phyloP scores from a whole-genome alignment of 352 stramenopile genomes.

The Phytophthora europaea region DNA sequence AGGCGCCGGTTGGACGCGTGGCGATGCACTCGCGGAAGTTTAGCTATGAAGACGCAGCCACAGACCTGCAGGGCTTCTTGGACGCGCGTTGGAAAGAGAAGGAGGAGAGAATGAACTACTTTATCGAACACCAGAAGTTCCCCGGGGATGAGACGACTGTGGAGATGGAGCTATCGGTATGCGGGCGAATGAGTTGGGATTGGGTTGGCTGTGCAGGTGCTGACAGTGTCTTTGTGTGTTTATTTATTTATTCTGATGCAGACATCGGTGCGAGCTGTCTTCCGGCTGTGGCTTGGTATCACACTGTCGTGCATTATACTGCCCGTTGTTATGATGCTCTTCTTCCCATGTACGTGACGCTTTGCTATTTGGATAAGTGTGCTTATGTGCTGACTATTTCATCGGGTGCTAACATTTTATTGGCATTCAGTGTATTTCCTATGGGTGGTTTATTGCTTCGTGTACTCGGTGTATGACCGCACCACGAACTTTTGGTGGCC shows the following conservation, averaged over 20 bases:
- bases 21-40: constrained; percentile 75
- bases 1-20: constrained; percentile 52
- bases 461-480: constrained; percentile 86
- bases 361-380: background rate
- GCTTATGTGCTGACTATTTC: constrained; percentile 11
- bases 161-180: constrained; percentile 53
- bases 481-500: constrained; percentile 90
- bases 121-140: constrained; percentile 81
- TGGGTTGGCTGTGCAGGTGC: background rate
- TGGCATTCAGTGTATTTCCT: constrained; percentile 72
- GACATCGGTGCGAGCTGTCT: constrained; percentile 72
- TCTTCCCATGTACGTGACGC: constrained; percentile 71
- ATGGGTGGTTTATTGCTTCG: constrained; percentile 87
- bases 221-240: constrained; percentile 4
- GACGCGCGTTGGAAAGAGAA: constrained; percentile 83
- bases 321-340: constrained; percentile 81
- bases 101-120: constrained; percentile 77
- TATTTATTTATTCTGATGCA: constrained; percentile 30
- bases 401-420: background rate
- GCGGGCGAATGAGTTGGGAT: background rate
- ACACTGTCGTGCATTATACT: constrained; percentile 70
- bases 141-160: constrained; percentile 36
- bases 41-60: constrained; percentile 63
- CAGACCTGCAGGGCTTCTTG: constrained; percentile 68
- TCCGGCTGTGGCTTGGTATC: constrained; percentile 81